Percentiles rank a stretch among this genome's conserved stretches.
Evolutionary conservation across 2,329 filamentous ascomycete species (phyloP).

Genomic region (Fusarium avenaceum): DNA sequence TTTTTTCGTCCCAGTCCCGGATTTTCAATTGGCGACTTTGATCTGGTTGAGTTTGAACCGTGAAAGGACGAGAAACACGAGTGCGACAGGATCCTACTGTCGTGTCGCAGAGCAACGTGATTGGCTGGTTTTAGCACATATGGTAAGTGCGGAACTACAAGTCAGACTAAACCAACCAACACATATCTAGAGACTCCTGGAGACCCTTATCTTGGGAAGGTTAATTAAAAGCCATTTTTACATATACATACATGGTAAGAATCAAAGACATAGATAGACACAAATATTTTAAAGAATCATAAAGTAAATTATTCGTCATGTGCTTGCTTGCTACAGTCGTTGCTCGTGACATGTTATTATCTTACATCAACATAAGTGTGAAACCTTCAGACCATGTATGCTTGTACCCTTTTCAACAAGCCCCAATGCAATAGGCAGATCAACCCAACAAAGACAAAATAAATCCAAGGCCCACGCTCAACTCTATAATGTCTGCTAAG

Average conservation of each 20-base stretch:
- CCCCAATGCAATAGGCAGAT: slow-evolving; percentile 32
- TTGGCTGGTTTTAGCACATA: slow-evolving; percentile 28
- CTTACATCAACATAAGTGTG: slow-evolving; percentile 21
- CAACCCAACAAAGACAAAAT: slow-evolving; percentile 23
- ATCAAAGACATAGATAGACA: not conserved
- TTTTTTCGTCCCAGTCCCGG: slow-evolving; percentile 13
- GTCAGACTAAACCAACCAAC: slow-evolving; percentile 29
- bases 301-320: slow-evolving; percentile 24
- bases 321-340: slow-evolving; percentile 16
- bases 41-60: slow-evolving; percentile 34
- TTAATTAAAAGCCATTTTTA: not conserved
- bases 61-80: slow-evolving; percentile 43
- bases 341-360: slow-evolving; percentile 43
- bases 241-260: not conserved
- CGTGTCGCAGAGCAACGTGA: slow-evolving; percentile 44
- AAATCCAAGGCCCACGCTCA: slow-evolving; percentile 35
- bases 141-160: slow-evolving; percentile 34
- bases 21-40: slow-evolving; percentile 23
- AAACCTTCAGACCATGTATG: slow-evolving; percentile 25
- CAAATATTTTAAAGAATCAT: slow-evolving; percentile 1
- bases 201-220: not conserved
- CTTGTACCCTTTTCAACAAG: slow-evolving; percentile 40
- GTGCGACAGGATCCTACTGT: slow-evolving; percentile 45
- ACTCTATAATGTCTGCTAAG: slow-evolving; percentile 38
- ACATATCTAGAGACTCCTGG: not conserved